A percentile compares a stretch with the other conserved stretches of the same genome.
These are phyloP conservation scores for Phoma herbarum DNA, from an alignment of 2,329 filamentous ascomycete genomes.

Conservation along the genomic window DNA sequence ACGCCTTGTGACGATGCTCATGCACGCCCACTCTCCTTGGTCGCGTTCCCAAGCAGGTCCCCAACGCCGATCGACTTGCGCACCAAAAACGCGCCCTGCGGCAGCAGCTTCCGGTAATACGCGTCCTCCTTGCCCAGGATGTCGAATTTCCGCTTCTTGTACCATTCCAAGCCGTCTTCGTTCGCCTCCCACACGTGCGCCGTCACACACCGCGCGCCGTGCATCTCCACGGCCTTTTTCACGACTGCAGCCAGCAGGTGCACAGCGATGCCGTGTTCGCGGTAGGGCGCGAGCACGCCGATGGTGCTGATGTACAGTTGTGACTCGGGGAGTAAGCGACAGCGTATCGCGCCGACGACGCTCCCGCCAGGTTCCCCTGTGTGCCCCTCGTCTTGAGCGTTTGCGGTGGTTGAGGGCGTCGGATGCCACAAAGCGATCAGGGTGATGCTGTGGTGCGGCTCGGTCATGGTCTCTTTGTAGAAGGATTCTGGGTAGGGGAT, in stretches of 20 bases:
- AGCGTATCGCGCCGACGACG: constrained; percentile 57
- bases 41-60: constrained; percentile 36
- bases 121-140: constrained; percentile 60
- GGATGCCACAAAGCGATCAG: constrained; percentile 67
- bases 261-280: constrained; percentile 65
- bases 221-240: constrained; percentile 59
- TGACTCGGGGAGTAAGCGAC: constrained; percentile 52
- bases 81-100: constrained; percentile 64
- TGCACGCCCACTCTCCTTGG: not conserved
- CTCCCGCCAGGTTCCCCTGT: constrained; percentile 45
- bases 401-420: constrained; percentile 3
- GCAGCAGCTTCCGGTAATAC: constrained; percentile 68
- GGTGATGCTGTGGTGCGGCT: constrained; percentile 63
- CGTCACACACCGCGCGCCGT: constrained; percentile 62
- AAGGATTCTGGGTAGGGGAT: constrained; percentile 69
- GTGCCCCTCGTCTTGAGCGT: constrained; percentile 10
- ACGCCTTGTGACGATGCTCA: too few relatives aligned
- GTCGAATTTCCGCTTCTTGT: constrained; percentile 65
- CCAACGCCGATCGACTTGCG: constrained; percentile 53
- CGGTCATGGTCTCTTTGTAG: constrained; percentile 67
- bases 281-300: constrained; percentile 67
- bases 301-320: constrained; percentile 70
- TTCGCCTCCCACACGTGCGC: constrained; percentile 73
- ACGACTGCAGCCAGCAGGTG: constrained; percentile 59
- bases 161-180: constrained; percentile 68